Evolutionary conservation across 1,284 basidiomycete species (phyloP), one percentile per base, ranked within the genome.

Genomic region (Cryptococcus sp.): DNA sequence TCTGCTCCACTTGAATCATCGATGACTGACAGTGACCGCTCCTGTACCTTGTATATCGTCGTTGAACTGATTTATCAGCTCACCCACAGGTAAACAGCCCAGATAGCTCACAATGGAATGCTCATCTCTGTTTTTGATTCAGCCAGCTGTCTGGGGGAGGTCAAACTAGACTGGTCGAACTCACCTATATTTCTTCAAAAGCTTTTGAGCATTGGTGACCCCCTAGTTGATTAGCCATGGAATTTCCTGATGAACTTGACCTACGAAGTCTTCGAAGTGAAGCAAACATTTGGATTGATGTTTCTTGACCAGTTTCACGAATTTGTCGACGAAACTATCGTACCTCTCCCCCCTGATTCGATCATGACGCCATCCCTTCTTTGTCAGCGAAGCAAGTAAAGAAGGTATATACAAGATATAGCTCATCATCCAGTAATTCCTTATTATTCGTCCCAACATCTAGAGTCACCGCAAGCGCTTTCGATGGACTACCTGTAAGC

Each of bases 1-100:
- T 45, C 1, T 87, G 36, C 14, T n/a, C n/a, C n/a, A n/a, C n/a
- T n/a, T 14, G 14, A 19, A 19, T 19, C 36, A 39, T 5, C 2
- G 28, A 2, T 16, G 7, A 56, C 63, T 54, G 24, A 70, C 68
- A 14, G 87, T 85, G 14, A 91, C 87, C 0, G 88, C 88, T 2
- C 88, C 88, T 1, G 88, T 91, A 13, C 88, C 88, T 76, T 91
- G 88, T 42, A 75, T 73, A 59, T 74, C 87, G 60, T 89, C 87
- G 69, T 90, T 90, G 78, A 90, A 90, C 16, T 68, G 39, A 3
- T 28, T 28, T 31, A 40, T 55, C n/a, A 54, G 50, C 45, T 46
- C n/a, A n/a, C 31, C n/a, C 16, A 25, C 25, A 32, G n/a, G 13
- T 21, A 23, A 13, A 22, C 11, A 14, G 28, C 7, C 34, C 21